Conservation (phyloP, 345 rosid species). For the Noccaea bulbosa region DNA sequence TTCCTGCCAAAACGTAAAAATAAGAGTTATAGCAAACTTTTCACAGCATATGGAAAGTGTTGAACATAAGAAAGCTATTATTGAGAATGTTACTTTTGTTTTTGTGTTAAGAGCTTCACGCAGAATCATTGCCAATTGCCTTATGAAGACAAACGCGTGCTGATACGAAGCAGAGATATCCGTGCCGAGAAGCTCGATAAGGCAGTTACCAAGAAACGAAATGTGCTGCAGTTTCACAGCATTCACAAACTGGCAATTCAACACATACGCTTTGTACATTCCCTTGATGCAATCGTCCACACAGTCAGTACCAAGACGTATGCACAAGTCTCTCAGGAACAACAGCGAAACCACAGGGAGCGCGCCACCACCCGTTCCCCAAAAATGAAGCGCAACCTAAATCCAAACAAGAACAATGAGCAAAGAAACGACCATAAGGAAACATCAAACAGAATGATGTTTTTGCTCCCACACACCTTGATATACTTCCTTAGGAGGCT, state of each 20-base stretch:
- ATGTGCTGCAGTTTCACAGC: conserved; percentile 77
- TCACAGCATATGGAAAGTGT: background rate
- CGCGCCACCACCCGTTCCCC: conserved; percentile 93
- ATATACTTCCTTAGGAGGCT: conserved; percentile 78
- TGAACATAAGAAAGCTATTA: background rate
- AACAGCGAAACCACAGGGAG: conserved; percentile 85
- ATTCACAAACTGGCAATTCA: conserved; percentile 88
- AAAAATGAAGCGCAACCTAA: conserved; percentile 90
- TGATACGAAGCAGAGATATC: conserved; percentile 90
- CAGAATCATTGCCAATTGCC: conserved; percentile 83
- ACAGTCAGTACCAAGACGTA: conserved; percentile 78
- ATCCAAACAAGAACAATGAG: conserved; percentile 26
- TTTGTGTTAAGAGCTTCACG: conserved; percentile 83
- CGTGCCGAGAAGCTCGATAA: conserved; percentile 82
- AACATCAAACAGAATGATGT: conserved; percentile 16
- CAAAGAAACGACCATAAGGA: conserved; percentile 4
- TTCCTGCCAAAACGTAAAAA: conserved; percentile 54
- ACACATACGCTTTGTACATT: conserved; percentile 85
- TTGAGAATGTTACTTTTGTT: conserved; percentile 69
- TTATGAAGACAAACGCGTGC: conserved; percentile 88
- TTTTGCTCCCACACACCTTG: conserved; percentile 56
- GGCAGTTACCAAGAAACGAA: conserved; percentile 83
- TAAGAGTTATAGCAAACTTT: conserved; percentile 13
- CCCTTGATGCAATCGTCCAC: conserved; percentile 91
- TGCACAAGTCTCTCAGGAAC: conserved; percentile 80